These are phyloP conservation scores for Lecanoromycetidae sp. DNA, from an alignment of 2,329 filamentous ascomycete species.

Conservation along the genomic window DNA sequence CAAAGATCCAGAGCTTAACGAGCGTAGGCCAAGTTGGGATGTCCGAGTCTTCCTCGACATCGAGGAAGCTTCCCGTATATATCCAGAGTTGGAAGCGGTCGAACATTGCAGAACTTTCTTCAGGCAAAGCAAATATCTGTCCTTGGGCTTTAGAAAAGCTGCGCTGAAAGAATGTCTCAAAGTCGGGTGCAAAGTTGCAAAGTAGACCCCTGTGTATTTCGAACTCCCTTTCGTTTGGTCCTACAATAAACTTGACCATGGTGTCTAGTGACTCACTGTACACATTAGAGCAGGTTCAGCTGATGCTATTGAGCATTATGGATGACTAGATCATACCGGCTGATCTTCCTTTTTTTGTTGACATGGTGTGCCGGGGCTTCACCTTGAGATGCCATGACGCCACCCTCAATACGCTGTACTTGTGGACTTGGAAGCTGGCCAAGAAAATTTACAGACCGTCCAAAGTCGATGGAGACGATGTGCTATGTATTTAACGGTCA, in stretches of 20 bases:
- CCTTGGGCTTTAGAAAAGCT: not conserved
- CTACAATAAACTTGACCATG: not conserved
- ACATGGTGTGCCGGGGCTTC: not conserved
- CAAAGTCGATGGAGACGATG: too few relatives aligned
- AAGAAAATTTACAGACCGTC: too few relatives aligned
- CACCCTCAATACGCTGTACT: too few relatives aligned
- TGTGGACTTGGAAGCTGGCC: too few relatives aligned
- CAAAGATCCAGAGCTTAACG: not conserved
- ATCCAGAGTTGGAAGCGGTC: conserved; percentile 1
- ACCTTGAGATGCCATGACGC: not conserved
- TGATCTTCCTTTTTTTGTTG: not conserved
- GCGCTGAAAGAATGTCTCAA: not conserved
- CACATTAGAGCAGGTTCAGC: not conserved
- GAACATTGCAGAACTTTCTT: not conserved
- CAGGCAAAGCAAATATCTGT: not conserved
- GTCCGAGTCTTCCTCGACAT: not conserved
- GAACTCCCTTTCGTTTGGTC: not conserved
- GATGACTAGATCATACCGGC: not conserved
- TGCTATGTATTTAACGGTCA: too few relatives aligned
- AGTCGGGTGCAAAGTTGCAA: not conserved
- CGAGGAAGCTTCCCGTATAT: not conserved
- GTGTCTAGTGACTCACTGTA: not conserved
- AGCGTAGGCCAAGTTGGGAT: not conserved
- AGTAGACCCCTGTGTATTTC: not conserved
- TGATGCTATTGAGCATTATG: too few relatives aligned